phyloP scores from a whole-genome alignment of 108 stramenopile species.

The Nannochloropsis gaditana region DNA sequence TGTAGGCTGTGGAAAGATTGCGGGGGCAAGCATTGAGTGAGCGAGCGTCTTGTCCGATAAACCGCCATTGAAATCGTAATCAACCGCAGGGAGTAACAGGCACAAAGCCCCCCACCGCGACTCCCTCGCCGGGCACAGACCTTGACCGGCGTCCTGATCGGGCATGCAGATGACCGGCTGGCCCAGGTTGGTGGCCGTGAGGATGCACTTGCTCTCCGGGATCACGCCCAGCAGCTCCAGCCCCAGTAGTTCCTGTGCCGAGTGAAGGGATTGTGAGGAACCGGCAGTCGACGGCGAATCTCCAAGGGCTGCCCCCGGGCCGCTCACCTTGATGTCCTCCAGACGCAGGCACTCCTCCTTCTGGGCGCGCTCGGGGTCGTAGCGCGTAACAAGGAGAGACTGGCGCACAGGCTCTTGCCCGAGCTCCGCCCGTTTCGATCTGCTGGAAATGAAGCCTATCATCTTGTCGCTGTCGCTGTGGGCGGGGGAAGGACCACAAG shows the following conservation, averaged over 20 bases:
- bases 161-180: conserved; percentile 58
- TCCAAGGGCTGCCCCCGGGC: not conserved
- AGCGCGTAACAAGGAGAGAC: conserved; percentile 59
- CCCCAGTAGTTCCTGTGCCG: conserved; percentile 58
- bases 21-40: not conserved
- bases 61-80: not conserved
- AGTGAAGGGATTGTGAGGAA: not conserved
- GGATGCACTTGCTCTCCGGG: conserved; percentile 60
- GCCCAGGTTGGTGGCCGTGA: conserved; percentile 63
- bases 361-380: conserved; percentile 58
- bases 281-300: no score
- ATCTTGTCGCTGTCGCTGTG: conserved; percentile 63
- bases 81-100: not conserved
- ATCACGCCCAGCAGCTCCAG: conserved; percentile 61
- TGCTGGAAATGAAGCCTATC: conserved; percentile 63
- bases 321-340: conserved; percentile 48
- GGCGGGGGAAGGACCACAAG: not conserved
- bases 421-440: conserved; percentile 56
- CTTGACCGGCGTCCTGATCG: conserved; percentile 48
- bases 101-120: not conserved
- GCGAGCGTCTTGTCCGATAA: not conserved
- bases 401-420: conserved; percentile 49
- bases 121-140: conserved; percentile 44
- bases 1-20: conserved; percentile 24
- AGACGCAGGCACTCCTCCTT: conserved; percentile 54